Percentiles rank a stretch among this genome's conserved stretches.
phyloP scores from a whole-genome alignment of 257 asterid genomes.

The Solanum acaule region DNA sequence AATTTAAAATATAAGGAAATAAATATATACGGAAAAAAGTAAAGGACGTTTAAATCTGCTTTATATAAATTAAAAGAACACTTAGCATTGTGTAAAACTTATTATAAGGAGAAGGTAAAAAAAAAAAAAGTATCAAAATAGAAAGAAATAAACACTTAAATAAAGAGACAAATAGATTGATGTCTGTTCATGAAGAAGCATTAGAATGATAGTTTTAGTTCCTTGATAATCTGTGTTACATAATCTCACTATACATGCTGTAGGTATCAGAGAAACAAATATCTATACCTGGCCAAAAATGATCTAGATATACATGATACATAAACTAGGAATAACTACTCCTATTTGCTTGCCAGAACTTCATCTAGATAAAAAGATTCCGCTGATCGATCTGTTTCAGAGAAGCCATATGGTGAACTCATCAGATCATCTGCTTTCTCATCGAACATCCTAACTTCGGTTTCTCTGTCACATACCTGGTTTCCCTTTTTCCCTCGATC shows the following conservation, averaged over 20 bases:
- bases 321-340: background rate
- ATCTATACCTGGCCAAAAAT: background rate
- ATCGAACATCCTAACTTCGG: background rate
- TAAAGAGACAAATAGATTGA: background rate
- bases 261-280: background rate
- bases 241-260: background rate
- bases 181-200: background rate
- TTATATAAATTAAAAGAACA: too few species aligned
- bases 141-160: background rate
- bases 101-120: too few species aligned
- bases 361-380: conserved; percentile 24
- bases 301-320: background rate
- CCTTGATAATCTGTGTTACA: background rate
- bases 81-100: too few species aligned
- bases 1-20: too few species aligned
- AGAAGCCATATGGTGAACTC: too few species aligned
- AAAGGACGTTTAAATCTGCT: too few species aligned
- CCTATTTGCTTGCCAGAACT: conserved; percentile 32
- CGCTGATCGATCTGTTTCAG: background rate
- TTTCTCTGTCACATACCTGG: background rate
- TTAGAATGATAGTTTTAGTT: background rate
- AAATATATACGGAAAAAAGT: too few species aligned
- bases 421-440: background rate
- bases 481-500: conserved; percentile 1
- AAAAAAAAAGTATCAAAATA: too few species aligned